A percentile compares a stretch with the other conserved stretches of the same genome.
Conservation (phyloP, 352 stramenopile species). For the Sclerospora graminicola region DNA sequence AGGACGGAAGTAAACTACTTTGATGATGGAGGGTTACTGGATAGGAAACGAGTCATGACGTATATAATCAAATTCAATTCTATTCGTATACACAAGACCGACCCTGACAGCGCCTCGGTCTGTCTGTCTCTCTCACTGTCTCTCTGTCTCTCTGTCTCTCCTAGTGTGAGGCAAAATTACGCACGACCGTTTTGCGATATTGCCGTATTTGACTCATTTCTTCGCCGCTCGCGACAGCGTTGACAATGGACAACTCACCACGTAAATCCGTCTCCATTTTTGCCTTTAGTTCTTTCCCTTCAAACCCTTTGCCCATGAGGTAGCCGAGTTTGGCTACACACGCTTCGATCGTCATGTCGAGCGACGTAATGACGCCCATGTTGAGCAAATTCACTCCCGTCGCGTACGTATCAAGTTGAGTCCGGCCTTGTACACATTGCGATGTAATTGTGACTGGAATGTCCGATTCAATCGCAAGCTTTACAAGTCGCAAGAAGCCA, state of each 20-base stretch:
- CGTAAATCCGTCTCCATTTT: slow-evolving; percentile 83
- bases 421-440: slow-evolving; percentile 90
- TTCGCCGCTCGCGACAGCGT: slow-evolving; percentile 49
- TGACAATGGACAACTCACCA: slow-evolving; percentile 68
- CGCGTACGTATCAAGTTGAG: slow-evolving; percentile 90
- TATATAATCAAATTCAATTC: too few species aligned
- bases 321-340: slow-evolving; percentile 91
- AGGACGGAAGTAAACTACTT: too few species aligned
- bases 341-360: slow-evolving; percentile 96
- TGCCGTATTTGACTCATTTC: slow-evolving; percentile 52
- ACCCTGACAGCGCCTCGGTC: too few species aligned
- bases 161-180: slow-evolving; percentile 62
- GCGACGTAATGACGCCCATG: slow-evolving; percentile 90
- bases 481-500: slow-evolving; percentile 81
- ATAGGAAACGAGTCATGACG: too few species aligned
- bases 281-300: slow-evolving; percentile 43
- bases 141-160: too few species aligned
- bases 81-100: too few species aligned
- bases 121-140: too few species aligned
- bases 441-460: slow-evolving; percentile 91
- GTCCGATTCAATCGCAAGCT: slow-evolving; percentile 53
- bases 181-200: slow-evolving; percentile 69
- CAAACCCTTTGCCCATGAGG: slow-evolving; percentile 86
- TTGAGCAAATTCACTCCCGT: slow-evolving; percentile 84
- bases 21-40: too few species aligned